A percentile compares a stretch with the other conserved stretches of the same genome.
These are phyloP conservation scores for Dictyostelium firmibasis DNA, from an alignment of 78 protist genomes.

Conservation along the genomic window DNA sequence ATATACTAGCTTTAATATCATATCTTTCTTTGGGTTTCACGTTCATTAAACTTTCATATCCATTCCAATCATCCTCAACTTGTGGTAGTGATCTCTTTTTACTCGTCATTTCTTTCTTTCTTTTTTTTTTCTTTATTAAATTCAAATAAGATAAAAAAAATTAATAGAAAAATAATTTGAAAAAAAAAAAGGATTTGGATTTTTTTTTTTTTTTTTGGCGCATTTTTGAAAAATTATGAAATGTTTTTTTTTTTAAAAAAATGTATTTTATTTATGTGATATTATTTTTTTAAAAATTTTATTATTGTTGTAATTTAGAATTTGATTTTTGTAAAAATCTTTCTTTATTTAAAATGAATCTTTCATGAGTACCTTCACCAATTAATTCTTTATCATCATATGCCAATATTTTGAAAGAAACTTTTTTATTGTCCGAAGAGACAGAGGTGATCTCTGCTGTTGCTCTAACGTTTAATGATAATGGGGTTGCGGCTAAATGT, in stretches of 20 bases:
- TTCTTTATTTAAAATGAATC: slow-evolving; percentile 30
- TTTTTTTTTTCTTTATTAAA: neutral
- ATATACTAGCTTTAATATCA: slow-evolving; percentile 59
- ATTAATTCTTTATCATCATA: slow-evolving; percentile 27
- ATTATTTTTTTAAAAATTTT: too few relatives aligned
- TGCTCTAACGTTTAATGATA: slow-evolving; percentile 7
- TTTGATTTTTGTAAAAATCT: slow-evolving; percentile 27
- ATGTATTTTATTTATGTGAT: too few relatives aligned
- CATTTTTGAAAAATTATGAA: too few relatives aligned
- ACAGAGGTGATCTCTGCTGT: slow-evolving; percentile 2
- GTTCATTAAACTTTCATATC: slow-evolving; percentile 62
- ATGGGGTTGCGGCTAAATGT: slow-evolving; percentile 49
- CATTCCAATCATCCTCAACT: slow-evolving; percentile 58
- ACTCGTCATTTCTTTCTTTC: neutral
- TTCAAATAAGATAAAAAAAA: neutral
- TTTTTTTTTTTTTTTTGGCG: too few relatives aligned
- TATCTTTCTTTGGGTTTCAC: slow-evolving; percentile 5
- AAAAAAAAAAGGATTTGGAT: neutral
- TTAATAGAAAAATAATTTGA: neutral
- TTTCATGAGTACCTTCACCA: slow-evolving; percentile 73
- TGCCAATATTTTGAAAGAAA: slow-evolving; percentile 15
- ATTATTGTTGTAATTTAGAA: neutral
- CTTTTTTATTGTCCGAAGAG: neutral
- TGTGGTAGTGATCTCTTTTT: neutral
- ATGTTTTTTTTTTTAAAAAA: too few relatives aligned